Evolutionary conservation across 2,329 filamentous ascomycete genomes (phyloP), one percentile per base, ranked within the genome.

Genomic region (Colletotrichum coccodes): DNA sequence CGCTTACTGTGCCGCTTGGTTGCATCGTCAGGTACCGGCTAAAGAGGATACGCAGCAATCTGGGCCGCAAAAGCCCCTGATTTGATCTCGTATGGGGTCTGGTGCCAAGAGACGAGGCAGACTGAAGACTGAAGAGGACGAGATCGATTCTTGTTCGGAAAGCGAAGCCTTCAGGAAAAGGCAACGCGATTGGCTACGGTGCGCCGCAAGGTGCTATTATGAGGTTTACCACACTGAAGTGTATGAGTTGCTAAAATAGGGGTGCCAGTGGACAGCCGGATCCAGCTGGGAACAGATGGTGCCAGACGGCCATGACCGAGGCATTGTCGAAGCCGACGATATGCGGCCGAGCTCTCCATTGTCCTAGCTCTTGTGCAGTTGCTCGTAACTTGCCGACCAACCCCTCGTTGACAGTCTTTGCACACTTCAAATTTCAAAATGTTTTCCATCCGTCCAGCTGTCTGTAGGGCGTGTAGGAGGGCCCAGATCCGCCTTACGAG

Each of bases 391-490:
- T 60, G 61, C 54, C 61, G 12, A 49, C 16, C 65, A 47, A 50
- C 54, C 61, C 49, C 65, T 54, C 49, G 65, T 46, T 56, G 32
- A 32, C 9, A 53, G 42, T 34, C 46, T 5, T 14, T 21, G 38
- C 8, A 56, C 40, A 49, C 32, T 52, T 46, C 65, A 60, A 60
- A 60, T 53, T 14, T 23, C 23, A 65, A 60, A 68, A 83, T 83
- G 79, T 75, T 75, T 70, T 61, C 79, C 28, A 71, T 81, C 62
- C 79, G 82, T 40, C 76, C 79, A 42, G 76, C 75, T 32, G 69
- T 82, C 57, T 83, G 81, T 72, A 78, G 80, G 69, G 80, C 76
- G 28, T 83, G 82, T 71, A 76, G 77, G 58, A 77, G 77, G 53
- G 75, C 78, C 5, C 76, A 76, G 64, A 68, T 73, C 52, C 75